Base-by-base conservation (phyloP, 305 asterid genomes). In the Ilex paraguariensis region DNA sequence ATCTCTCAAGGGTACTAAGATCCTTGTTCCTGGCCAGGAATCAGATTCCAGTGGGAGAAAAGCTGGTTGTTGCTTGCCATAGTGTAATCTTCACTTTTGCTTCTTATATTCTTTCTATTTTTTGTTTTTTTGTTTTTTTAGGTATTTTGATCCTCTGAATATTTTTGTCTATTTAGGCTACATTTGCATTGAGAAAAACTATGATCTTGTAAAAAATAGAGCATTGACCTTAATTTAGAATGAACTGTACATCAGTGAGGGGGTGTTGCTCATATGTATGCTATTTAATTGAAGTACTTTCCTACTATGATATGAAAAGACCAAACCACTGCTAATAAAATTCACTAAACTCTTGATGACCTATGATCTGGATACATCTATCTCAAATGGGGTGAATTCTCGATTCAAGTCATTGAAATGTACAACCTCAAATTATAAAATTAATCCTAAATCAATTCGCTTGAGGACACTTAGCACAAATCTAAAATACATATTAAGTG, bases 1-100 rank as follows among this genome's bases (percentile, higher is more conserved):
- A n/a, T 62, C 75, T 32, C 40, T 74, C n/a, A 70, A 65, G 63
- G 71, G 75, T 61, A 65, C 79, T 42, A 39, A 40, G 57, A 74
- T 74, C 4, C 66, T 65, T 39, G 66, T 74, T 30, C 64, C 75
- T 2, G 58, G 62, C 49, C 72, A 62, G 13, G 72, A 74, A 0
- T 45, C 69, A 30, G 60, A 66, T 58, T 59, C 75, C 3, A 63
- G 57, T 45, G 68, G 69, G 15, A 69, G 72, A 31, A 68, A 52
- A 51, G 14, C 40, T 11, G 75, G 75, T 45, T 63, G 74, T 36
- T 70, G 74, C 32, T 11, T 36, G 51, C 10, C 52, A 8, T 70
- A 49, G 4, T 63, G 64, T 6, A 42, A 6, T 42, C 48, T 6
- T 42, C 48, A 42, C 48, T 6, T 42, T 42, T 6, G 48, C 0